Evolutionary conservation across 2,329 filamentous ascomycete genomes (phyloP).

Genomic region (Bipolaris bicolor): DNA sequence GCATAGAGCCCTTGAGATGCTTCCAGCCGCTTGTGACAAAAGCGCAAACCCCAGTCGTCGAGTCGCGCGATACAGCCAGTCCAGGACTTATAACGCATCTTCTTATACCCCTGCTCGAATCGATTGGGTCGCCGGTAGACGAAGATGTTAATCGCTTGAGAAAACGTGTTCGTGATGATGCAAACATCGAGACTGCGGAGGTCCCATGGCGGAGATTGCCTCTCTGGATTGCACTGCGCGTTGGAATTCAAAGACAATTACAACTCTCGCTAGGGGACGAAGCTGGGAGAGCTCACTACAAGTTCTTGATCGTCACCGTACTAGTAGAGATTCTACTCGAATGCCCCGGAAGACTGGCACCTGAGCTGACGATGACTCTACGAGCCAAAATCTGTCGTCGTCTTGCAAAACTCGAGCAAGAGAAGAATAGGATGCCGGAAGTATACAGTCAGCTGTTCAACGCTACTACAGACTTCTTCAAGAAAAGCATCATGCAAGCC

Average conservation of each 20-base stretch:
- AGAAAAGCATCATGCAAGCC: constrained; percentile 35
- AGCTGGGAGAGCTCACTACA: constrained; percentile 59
- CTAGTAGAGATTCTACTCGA: constrained; percentile 54
- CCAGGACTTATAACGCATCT: constrained; percentile 64
- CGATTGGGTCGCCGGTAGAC: constrained; percentile 52
- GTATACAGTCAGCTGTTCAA: constrained; percentile 13
- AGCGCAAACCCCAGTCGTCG: constrained; percentile 54
- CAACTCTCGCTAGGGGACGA: constrained; percentile 47
- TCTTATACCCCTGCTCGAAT: constrained; percentile 64
- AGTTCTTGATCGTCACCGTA: constrained; percentile 58
- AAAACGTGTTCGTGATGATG: constrained; percentile 67
- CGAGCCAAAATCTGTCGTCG: constrained; percentile 61
- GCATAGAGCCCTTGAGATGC: constrained; percentile 56
- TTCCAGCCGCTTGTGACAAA: constrained; percentile 61
- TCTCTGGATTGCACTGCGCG: constrained; percentile 66
- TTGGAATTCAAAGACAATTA: constrained; percentile 60
- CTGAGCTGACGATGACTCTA: constrained; percentile 50
- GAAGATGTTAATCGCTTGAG: constrained; percentile 47
- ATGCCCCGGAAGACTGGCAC: constrained; percentile 25
- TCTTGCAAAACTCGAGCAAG: constrained; percentile 61
- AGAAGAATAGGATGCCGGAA: constrained; percentile 23
- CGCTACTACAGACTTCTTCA: constrained; percentile 8
- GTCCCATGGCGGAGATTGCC: constrained; percentile 66
- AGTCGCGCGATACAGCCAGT: constrained; percentile 62
- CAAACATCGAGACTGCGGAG: constrained; percentile 54